These are phyloP conservation scores for Pecoramyces ruminantium DNA, from an alignment of 192 early-diverging fungal species.

Conservation along the genomic window DNA sequence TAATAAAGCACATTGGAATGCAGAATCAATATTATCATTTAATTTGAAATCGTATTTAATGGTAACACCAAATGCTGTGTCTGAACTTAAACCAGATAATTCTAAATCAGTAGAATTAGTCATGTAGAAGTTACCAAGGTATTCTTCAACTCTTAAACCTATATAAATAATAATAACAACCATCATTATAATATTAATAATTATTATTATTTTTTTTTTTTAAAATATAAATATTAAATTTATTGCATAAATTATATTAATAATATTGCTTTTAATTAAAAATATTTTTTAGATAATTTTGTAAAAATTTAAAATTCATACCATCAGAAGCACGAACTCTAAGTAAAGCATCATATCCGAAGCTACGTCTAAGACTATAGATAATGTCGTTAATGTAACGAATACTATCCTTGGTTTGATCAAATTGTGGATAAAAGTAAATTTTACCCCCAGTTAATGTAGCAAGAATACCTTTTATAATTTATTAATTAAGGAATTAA, in stretches of 20 bases:
- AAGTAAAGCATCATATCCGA: constrained; percentile 73
- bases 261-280: too few relatives aligned
- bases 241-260: too few relatives aligned
- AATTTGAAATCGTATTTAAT: constrained; percentile 81
- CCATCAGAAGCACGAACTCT: constrained; percentile 83
- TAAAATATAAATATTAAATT: too few relatives aligned
- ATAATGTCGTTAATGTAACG: constrained; percentile 59
- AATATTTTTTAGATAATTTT: too few relatives aligned
- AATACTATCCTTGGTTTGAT: constrained; percentile 46
- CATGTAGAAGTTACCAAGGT: constrained; percentile 90
- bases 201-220: background rate
- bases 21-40: constrained; percentile 61
- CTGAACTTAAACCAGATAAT: constrained; percentile 70
- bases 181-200: background rate
- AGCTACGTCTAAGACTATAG: constrained; percentile 50
- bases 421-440: constrained; percentile 68
- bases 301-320: too few relatives aligned
- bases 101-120: constrained; percentile 83
- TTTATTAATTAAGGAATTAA: too few relatives aligned
- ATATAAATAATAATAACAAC: background rate
- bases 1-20: constrained; percentile 81
- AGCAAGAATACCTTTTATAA: constrained; percentile 47
- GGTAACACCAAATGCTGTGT: constrained; percentile 62
- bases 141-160: constrained; percentile 63
- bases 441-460: constrained; percentile 79